Base-by-base conservation (phyloP, 176 grass and related monocot species). In the Avena atlantica region DNA sequence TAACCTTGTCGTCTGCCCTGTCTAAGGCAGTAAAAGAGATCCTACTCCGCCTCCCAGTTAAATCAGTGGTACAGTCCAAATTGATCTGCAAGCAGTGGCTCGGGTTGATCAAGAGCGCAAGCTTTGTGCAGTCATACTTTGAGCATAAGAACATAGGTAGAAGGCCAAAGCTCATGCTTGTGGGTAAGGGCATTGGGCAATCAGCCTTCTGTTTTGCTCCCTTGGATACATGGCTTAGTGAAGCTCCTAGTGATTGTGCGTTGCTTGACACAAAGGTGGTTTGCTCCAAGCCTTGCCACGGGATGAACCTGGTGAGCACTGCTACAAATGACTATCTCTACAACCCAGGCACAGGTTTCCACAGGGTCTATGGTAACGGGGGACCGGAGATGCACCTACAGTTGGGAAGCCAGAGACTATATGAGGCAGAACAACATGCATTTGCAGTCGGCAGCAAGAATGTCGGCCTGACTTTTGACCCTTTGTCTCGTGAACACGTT, bases 271-370 rank as follows among this genome's bases (percentile, higher is more conserved):
- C 1, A 7, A 88, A 77, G 86, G 61, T 83, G 9, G 61, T 73
- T 8, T 73, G 70, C 78, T 83, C 86, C 34, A 88, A 78, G 72
- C 86, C 80, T 59, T 88, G 80, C 80, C 70, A 78, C 21, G 86
- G 79, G 48, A 29, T 82, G 72, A 88, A 83, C 40, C 50, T 88
- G 60, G 7, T 88, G 37, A 88, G 80, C 86, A 70, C 40, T 16
- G 36, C 40, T 1, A 31, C 14, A 0, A 31, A 34, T 24, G 72
- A 83, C 13, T 83, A 36, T 13, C 23, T 88, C 6, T 83, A 78
- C 80, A 88, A 83, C 36, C 86, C 70, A 17, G 25, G 31, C 12
- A 88, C 49, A 25, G 79, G 86, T 56, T 88, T 29, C 79, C 65
- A 37, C 24, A 53, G 0, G 19, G 31, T 49, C 7, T 17, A 79